Conservation (phyloP, 208 protist genomes). For the Lotmaria passim region DNA sequence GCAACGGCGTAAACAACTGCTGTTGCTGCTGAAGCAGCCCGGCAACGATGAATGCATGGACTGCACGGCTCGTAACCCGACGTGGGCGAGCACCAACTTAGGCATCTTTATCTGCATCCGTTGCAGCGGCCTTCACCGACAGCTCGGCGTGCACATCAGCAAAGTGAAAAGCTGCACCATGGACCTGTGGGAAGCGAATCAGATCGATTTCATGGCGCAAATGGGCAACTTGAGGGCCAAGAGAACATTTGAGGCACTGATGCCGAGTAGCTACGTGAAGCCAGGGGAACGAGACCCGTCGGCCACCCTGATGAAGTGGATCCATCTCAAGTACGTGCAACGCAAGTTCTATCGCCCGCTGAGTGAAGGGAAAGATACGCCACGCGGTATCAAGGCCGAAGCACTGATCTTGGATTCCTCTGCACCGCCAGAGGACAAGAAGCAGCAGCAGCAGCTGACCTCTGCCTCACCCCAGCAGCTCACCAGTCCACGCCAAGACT, state of each 20-base stretch:
- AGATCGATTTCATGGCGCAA: constrained; percentile 67
- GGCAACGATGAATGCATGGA: constrained; percentile 83
- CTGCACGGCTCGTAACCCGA: constrained; percentile 68
- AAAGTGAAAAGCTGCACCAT: constrained; percentile 88
- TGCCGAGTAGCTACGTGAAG: constrained; percentile 53
- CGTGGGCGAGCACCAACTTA: constrained; percentile 80
- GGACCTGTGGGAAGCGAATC: constrained; percentile 78
- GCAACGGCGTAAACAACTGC: constrained; percentile 34
- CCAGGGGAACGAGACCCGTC: constrained; percentile 44
- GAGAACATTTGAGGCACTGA: constrained; percentile 50
- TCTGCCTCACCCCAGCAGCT: background rate
- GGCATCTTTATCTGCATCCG: constrained; percentile 91
- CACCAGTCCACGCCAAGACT: background rate
- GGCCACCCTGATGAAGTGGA: constrained; percentile 59
- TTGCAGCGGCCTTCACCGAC: constrained; percentile 91
- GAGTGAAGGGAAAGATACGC: background rate
- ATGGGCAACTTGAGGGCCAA: constrained; percentile 66
- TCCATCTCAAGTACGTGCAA: constrained; percentile 75
- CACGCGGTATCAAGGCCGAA: background rate
- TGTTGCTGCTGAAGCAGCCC: constrained; percentile 44
- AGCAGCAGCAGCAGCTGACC: background rate
- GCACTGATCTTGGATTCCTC: background rate
- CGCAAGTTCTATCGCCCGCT: constrained; percentile 45
- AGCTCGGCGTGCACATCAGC: constrained; percentile 90
- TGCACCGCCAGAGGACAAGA: background rate